Conservation (phyloP, 179 eudicot species). For the Spergularia azorica region DNA sequence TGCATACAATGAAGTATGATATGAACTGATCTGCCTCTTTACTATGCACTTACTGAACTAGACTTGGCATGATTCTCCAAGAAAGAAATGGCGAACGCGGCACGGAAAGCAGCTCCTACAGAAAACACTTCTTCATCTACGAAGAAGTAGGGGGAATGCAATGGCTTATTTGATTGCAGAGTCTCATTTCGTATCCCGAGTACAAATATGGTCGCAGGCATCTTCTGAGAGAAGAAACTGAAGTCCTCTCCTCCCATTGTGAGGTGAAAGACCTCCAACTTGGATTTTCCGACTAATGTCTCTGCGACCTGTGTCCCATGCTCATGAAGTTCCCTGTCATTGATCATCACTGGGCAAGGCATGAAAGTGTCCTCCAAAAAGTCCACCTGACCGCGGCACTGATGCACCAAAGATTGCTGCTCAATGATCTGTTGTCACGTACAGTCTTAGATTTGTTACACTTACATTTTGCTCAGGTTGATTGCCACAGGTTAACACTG, state of each 20-base stretch:
- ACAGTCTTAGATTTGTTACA: no score
- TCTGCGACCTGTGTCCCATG: slow-evolving; percentile 46
- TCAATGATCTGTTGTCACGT: slow-evolving; percentile 35
- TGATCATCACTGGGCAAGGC: slow-evolving; percentile 46
- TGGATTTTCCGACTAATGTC: slow-evolving; percentile 46
- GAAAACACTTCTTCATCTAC: slow-evolving; percentile 57
- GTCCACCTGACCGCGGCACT: slow-evolving; percentile 42
- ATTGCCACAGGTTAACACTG: neutral
- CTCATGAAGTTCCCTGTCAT: slow-evolving; percentile 41
- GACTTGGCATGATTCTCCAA: slow-evolving; percentile 35
- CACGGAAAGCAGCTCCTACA: slow-evolving; percentile 48
- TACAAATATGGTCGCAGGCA: slow-evolving; percentile 57
- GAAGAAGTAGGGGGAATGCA: slow-evolving; percentile 56
- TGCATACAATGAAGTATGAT: no score
- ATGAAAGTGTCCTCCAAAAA: slow-evolving; percentile 46
- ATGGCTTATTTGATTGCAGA: slow-evolving; percentile 35
- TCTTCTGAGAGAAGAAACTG: slow-evolving; percentile 58
- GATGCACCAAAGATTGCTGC: slow-evolving; percentile 49
- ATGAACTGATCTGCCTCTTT: neutral
- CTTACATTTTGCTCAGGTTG: neutral
- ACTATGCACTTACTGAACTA: neutral
- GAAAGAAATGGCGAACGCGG: slow-evolving; percentile 56
- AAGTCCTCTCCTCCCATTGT: slow-evolving; percentile 70
- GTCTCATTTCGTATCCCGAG: slow-evolving; percentile 46
- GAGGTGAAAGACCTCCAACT: slow-evolving; percentile 39